A percentile compares a stretch with the other conserved stretches of the same genome.
phyloP scores from a whole-genome alignment of 768 basidiomycete genomes.

The Rossbeevera mucosa region DNA sequence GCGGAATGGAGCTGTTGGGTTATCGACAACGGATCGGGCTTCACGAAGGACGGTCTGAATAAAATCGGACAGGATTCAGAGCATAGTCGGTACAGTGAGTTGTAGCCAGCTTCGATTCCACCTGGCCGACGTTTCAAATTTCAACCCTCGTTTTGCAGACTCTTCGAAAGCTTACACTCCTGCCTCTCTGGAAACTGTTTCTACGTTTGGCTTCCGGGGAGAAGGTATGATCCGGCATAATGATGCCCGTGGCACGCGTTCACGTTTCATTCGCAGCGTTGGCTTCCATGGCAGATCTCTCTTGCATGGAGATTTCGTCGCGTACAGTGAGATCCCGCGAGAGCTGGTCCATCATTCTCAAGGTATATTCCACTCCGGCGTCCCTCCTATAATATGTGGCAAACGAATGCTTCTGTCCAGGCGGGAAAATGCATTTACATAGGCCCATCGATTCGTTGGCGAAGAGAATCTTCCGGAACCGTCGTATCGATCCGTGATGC shows the following conservation, averaged over 20 bases:
- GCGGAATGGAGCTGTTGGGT: slow-evolving; percentile 83
- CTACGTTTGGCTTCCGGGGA: slow-evolving; percentile 87
- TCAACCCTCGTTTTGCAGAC: slow-evolving; percentile 36
- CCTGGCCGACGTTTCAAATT: neutral
- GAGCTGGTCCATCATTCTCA: slow-evolving; percentile 74
- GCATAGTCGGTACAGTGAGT: slow-evolving; percentile 65
- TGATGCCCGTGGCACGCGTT: slow-evolving; percentile 5
- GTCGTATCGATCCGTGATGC: slow-evolving; percentile 81
- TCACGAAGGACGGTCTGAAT: slow-evolving; percentile 55
- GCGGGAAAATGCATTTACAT: slow-evolving; percentile 62
- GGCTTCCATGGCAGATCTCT: slow-evolving; percentile 76
- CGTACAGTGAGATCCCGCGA: slow-evolving; percentile 58
- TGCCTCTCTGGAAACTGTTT: slow-evolving; percentile 45
- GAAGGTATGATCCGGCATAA: slow-evolving; percentile 58
- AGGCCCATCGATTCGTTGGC: slow-evolving; percentile 73
- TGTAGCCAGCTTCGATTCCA: neutral
- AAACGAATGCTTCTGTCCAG: slow-evolving; percentile 33
- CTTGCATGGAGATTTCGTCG: slow-evolving; percentile 77
- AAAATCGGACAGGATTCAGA: slow-evolving; percentile 49
- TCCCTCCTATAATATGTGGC: neutral
- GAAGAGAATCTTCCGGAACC: slow-evolving; percentile 70
- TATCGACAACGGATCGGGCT: slow-evolving; percentile 79
- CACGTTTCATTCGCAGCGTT: slow-evolving; percentile 49
- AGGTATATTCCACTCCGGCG: slow-evolving; percentile 41
- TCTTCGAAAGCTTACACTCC: slow-evolving; percentile 67